Evolutionary conservation across 768 basidiomycete genomes (phyloP).

Genomic region (Russula vinacea): DNA sequence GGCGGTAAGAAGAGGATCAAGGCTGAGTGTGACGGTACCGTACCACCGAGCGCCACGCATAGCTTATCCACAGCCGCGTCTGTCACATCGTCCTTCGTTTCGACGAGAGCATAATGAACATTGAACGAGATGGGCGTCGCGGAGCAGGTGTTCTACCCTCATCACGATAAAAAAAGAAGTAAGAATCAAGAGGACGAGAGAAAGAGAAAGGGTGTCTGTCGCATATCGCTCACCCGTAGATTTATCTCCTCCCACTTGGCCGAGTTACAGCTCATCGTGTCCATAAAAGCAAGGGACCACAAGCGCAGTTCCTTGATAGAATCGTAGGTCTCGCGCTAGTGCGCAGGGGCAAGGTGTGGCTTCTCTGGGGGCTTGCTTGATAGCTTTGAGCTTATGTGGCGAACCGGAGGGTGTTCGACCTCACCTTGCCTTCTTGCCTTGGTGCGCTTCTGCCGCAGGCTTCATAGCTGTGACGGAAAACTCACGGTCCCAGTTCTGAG

Average conservation of each 20-base stretch:
- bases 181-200: too few relatives aligned
- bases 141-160: conserved; percentile 68
- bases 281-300: conserved; percentile 24
- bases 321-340: conserved; percentile 69
- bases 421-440: conserved; percentile 1
- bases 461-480: too few relatives aligned
- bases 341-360: conserved; percentile 63
- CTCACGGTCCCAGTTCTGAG: conserved; percentile 25
- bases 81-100: conserved; percentile 91
- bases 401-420: conserved; percentile 34
- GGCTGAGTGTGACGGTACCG: conserved; percentile 64
- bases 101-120: conserved; percentile 95
- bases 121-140: conserved; percentile 83
- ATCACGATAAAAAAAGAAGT: not conserved
- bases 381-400: conserved; percentile 53
- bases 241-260: conserved; percentile 62
- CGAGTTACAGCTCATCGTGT: conserved; percentile 74
- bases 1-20: conserved; percentile 65
- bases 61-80: conserved; percentile 75
- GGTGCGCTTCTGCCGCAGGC: not conserved
- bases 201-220: too few relatives aligned
- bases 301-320: conserved; percentile 74
- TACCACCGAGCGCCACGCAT: conserved; percentile 71
- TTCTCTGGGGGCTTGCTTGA: conserved; percentile 51
- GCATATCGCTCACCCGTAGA: conserved; percentile 50